Base-by-base conservation (phyloP, 2,329 filamentous ascomycete genomes). In the Pestalotiopsis fici region DNA sequence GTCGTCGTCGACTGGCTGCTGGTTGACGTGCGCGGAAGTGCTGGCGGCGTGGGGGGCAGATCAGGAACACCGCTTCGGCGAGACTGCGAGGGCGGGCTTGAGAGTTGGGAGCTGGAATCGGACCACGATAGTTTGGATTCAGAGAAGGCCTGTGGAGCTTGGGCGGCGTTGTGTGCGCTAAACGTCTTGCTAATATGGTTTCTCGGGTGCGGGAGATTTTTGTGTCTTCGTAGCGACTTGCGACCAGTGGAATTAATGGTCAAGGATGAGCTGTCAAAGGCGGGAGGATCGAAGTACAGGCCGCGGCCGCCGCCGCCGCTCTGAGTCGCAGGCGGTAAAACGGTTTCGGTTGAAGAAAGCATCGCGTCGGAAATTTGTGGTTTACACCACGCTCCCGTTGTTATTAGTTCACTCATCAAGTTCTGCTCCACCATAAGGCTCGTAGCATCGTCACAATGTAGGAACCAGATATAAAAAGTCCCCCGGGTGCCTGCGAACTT, bases 41-140 rank as follows among this genome's bases (percentile, higher is more conserved):
- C 84, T 18, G 89, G 89, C 59, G 89, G 89, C 28, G 89, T 91
- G n/a, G 88, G 88, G 54, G 89, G 89, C 47, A 86, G 79, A 70
- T 84, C 83, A 21, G 85, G 85, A 1, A 84, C 79, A 62, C 79
- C 79, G 69, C 83, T 79, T 55, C 79, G 80, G 65, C 78, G 79
- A 59, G 80, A 74, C 66, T 84, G 81, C 23, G 75, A 79, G 67
- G 79, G 78, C 12, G 81, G 77, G 68, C 78, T 83, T 15, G 80
- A 76, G 15, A 78, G n/a, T 4, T 39, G 64, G 12, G 63, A 65
- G 63, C 63, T 50, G 54, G 28, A 27, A 4, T 61, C 72, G 62
- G 80, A 80, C 60, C 76, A 77, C 69, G 71, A 72, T 39, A 71
- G 72, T 59, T 72, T 72, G 11, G 77, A 72, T 68, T 79, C 78